Base-by-base conservation (phyloP, 805 yeast species). In the Saccharomyces kudriavzevii region DNA sequence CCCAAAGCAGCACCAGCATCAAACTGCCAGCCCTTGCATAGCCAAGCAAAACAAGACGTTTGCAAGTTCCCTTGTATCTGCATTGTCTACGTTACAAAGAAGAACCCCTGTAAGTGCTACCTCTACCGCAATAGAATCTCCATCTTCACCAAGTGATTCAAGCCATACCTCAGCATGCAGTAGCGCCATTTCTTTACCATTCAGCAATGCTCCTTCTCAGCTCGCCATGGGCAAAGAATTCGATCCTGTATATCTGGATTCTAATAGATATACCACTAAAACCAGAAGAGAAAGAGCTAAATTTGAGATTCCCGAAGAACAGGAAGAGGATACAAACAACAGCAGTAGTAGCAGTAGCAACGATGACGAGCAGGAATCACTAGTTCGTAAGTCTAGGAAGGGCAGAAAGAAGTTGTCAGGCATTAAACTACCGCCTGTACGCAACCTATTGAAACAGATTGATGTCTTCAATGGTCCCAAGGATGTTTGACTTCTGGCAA, bases 341-440 rank as follows among this genome's bases (percentile, higher is more conserved):
- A 55, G 50, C 30, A 49, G 45, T 14, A 11, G 48, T 24, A 26
- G 43, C 22, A 8, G 43, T 4, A 35, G 22, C 9, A 17, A 20
- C 5, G 22, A 35, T 8, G 43, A 20, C 10, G 43, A 35, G 43
- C 8, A 17, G 10, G 43, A 35, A 17, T 35, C 43, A 13, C 43
- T 35, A 17, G 43, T 2, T 20, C 43, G 17, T 17, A 17, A 35
- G 17, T 17, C 24, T 2, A 20, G 43, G 5, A 35, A 35, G 17
- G 17, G 24, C 43, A 17, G 43, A 17, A 35, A 35, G 13, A 35
- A 35, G 8, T 17, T 35, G 22, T 35, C 43, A 17, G 43, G 43
- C 3, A 58, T 66, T 17, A 58, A 58, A 45, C 48, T 66, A 35
- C 70, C 70, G 17, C 65, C 69, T 9, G 55, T 66, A 26, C 59